Base-by-base conservation (phyloP, 495 filamentous ascomycete species). In the Halenospora varia region DNA sequence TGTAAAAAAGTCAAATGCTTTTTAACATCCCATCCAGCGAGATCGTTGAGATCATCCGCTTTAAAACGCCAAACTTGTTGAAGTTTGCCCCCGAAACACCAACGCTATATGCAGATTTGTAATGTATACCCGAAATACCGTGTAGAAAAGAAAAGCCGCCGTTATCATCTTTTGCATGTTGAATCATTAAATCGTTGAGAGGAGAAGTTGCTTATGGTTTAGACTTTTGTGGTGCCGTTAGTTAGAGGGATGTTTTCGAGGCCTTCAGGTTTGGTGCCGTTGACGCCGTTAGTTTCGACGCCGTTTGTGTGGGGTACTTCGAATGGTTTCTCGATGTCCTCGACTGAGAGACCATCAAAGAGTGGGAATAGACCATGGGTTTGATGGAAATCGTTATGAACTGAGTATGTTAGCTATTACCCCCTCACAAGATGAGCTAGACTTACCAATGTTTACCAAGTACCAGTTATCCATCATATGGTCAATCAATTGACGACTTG, bases 321-420 rank as follows among this genome's bases (percentile, higher is more conserved):
- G 19, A 75, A 53, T 48, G 70, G 68, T 46, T 73, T 75, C 51
- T 91, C 80, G 39, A 92, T 71, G 58, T 88, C 79, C 52, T 82
- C 73, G 46, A 92, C 81, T 47, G 77, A 70, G 4, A 99, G 73
- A 26, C 83, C 90, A n/a, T 89, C 81, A 71, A 99, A 94, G 9
- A 97, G 73, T 10, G 86, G 77, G 65, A 95, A 97, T 66, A 98
- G 87, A 19, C 81, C 83, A 49, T 82, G 76, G 13, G 78, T 77
- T 55, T 88, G 76, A 69, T 91, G 88, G 82, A 97, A 98, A 68
- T 98, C 92, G 66, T 98, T 98, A 75, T 98, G 88, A 8, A 98
- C 93, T 94, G 66, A 23, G 25, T 49, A 19, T 20, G 53, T 68
- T 18, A 60, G 44, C 26, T 51, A 53, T n/a, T 23, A 48, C 46